Evolutionary conservation across 345 rosid species (phyloP).

Genomic region (Hibiscus trionum): DNA sequence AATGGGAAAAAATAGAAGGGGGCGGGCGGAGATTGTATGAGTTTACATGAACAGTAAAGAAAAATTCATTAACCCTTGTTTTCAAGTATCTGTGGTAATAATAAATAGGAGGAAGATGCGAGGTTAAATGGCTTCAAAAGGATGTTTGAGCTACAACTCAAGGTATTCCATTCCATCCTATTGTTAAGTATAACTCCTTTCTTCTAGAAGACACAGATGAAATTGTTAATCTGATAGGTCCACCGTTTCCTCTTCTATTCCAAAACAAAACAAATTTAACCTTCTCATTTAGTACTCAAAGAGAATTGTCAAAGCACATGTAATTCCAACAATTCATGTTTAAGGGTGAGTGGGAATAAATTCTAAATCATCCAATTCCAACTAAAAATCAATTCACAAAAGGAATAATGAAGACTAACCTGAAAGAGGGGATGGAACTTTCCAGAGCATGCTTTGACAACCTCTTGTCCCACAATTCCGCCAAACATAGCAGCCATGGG

Average conservation of each 20-base stretch:
- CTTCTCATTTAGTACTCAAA: background rate
- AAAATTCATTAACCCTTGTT: background rate
- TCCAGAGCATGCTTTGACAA: conserved; percentile 97
- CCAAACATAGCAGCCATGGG: conserved; percentile 99
- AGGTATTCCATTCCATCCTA: background rate
- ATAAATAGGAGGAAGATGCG: background rate
- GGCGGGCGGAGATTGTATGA: too few relatives aligned
- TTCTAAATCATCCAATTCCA: background rate
- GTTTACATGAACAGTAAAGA: conserved; percentile 2
- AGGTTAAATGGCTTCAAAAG: background rate
- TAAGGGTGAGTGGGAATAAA: background rate
- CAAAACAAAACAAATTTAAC: background rate
- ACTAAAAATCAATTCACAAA: too few relatives aligned
- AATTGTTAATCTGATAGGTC: background rate
- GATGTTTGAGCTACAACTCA: background rate
- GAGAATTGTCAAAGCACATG: background rate
- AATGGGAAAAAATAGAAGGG: too few relatives aligned
- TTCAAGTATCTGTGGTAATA: background rate
- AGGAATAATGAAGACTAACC: conserved; percentile 31
- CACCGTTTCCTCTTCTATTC: background rate
- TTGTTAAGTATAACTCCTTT: background rate
- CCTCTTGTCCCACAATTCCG: conserved; percentile 96
- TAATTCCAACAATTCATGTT: background rate
- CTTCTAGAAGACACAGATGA: too few relatives aligned
- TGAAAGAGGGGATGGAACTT: conserved; percentile 95